These are phyloP conservation scores for Coemansia sp. DNA, from an alignment of 192 early-diverging fungal species.

Conservation along the genomic window DNA sequence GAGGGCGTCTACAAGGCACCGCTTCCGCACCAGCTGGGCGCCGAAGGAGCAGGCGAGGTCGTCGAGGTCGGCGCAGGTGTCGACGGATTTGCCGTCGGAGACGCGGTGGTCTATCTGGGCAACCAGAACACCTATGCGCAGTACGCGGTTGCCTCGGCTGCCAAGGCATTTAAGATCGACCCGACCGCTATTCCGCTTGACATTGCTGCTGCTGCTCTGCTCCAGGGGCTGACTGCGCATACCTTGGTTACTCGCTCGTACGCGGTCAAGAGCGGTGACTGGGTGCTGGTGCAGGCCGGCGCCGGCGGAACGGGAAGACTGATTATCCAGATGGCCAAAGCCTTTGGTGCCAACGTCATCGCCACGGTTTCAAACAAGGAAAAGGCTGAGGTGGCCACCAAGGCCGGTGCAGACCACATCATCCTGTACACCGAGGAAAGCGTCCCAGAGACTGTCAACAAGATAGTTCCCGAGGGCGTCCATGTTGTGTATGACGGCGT, in stretches of 20 bases:
- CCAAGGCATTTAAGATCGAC: slow-evolving; percentile 54
- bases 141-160: slow-evolving; percentile 58
- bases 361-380: slow-evolving; percentile 73
- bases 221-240: slow-evolving; percentile 85
- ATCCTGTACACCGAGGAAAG: slow-evolving; percentile 74
- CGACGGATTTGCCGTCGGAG: slow-evolving; percentile 66
- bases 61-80: slow-evolving; percentile 71
- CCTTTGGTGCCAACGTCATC: slow-evolving; percentile 83
- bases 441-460: slow-evolving; percentile 65
- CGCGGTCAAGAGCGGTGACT: slow-evolving; percentile 69
- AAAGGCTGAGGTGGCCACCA: slow-evolving; percentile 64
- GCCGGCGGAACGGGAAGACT: slow-evolving; percentile 87
- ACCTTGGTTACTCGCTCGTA: slow-evolving; percentile 70
- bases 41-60: slow-evolving; percentile 81
- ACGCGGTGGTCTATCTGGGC: slow-evolving; percentile 75
- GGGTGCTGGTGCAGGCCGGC: slow-evolving; percentile 84
- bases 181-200: slow-evolving; percentile 57
- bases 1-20: slow-evolving; percentile 69
- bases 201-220: slow-evolving; percentile 61
- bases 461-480: slow-evolving; percentile 73
- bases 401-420: slow-evolving; percentile 68
- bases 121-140: slow-evolving; percentile 69
- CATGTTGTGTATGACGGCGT: slow-evolving; percentile 87
- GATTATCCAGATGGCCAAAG: slow-evolving; percentile 73
- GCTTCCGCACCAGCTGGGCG: slow-evolving; percentile 69